phyloP scores from a whole-genome alignment of 2,329 filamentous ascomycete species.

The Ophiostoma sp. region DNA sequence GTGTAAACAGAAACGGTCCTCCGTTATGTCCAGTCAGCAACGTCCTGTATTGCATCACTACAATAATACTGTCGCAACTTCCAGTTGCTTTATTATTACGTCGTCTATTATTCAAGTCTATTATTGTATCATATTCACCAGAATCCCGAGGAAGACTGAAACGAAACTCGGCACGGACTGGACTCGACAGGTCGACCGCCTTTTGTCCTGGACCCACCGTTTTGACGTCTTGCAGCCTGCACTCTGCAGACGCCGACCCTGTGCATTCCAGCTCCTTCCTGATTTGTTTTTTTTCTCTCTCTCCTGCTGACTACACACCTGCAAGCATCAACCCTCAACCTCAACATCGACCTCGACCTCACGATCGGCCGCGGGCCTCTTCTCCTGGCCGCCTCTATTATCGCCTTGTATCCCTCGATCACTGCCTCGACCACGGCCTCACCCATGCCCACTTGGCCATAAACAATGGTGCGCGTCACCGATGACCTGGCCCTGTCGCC shows the following conservation, averaged over 20 bases:
- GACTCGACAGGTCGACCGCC: background rate
- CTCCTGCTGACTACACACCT: conserved; percentile 5
- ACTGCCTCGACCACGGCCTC: background rate
- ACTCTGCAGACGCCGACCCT: background rate
- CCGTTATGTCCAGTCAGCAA: too few relatives aligned
- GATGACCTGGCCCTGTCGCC: conserved; percentile 72
- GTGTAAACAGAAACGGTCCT: background rate
- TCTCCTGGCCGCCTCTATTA: too few relatives aligned
- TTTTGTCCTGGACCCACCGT: conserved; percentile 2
- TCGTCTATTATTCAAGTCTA: too few relatives aligned
- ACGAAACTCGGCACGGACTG: too few relatives aligned
- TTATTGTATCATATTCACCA: too few relatives aligned
- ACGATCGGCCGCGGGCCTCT: conserved; percentile 9
- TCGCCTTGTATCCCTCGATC: background rate
- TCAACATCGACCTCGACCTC: background rate
- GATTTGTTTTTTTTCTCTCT: background rate
- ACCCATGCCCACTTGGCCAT: conserved; percentile 26
- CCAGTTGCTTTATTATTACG: too few relatives aligned
- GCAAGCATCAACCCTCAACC: background rate
- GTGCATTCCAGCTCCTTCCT: background rate
- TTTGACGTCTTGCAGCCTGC: background rate
- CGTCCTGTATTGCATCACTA: too few relatives aligned
- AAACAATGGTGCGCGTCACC: conserved; percentile 73
- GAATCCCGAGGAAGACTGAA: too few relatives aligned
- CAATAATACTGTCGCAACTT: too few relatives aligned